phyloP scores from a whole-genome alignment of 2,329 filamentous ascomycete species.

The Chaetomium strumarium region DNA sequence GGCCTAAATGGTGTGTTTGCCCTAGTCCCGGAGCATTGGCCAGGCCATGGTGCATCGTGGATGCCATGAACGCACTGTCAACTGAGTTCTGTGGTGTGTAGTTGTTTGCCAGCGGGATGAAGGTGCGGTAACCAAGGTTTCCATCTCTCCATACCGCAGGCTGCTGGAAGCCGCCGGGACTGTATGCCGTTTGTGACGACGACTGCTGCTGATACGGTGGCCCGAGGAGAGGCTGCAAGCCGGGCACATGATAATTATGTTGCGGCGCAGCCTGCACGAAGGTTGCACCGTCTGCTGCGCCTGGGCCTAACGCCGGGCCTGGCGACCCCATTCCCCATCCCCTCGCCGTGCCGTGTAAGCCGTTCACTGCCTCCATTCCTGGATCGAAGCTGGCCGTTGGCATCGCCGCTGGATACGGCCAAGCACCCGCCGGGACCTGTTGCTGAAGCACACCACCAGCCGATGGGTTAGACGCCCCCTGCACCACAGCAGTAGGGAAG shows the following conservation, averaged over 20 bases:
- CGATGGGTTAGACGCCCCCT: conserved; percentile 15
- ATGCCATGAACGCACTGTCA: conserved; percentile 30
- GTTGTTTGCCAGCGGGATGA: conserved; percentile 30
- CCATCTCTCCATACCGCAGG: conserved; percentile 35
- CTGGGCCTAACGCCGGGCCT: conserved; percentile 7
- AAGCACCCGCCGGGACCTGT: conserved; percentile 16
- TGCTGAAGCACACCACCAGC: conserved; percentile 15
- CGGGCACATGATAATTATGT: conserved; percentile 20
- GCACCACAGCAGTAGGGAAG: conserved; percentile 29
- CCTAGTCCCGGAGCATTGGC: conserved; percentile 23
- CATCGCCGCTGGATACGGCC: conserved; percentile 21
- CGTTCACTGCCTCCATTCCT: conserved; percentile 9
- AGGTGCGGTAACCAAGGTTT: conserved; percentile 29
- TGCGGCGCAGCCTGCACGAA: conserved; percentile 20
- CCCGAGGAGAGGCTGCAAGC: conserved; percentile 26
- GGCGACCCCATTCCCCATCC: conserved; percentile 21
- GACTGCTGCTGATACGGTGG: conserved; percentile 33
- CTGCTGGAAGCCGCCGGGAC: conserved; percentile 34
- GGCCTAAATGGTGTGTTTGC: conserved; percentile 24
- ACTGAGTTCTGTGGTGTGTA: conserved; percentile 33
- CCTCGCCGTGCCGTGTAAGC: conserved; percentile 7
- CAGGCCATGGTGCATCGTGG: conserved; percentile 24
- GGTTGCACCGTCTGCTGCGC: conserved; percentile 12
- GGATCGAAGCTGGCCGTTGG: conserved; percentile 10
- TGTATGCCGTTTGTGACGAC: conserved; percentile 36